A percentile compares a stretch with the other conserved stretches of the same genome.
These are phyloP conservation scores for Rhodocollybia butyracea DNA, from an alignment of 768 basidiomycete genomes.

Conservation along the genomic window DNA sequence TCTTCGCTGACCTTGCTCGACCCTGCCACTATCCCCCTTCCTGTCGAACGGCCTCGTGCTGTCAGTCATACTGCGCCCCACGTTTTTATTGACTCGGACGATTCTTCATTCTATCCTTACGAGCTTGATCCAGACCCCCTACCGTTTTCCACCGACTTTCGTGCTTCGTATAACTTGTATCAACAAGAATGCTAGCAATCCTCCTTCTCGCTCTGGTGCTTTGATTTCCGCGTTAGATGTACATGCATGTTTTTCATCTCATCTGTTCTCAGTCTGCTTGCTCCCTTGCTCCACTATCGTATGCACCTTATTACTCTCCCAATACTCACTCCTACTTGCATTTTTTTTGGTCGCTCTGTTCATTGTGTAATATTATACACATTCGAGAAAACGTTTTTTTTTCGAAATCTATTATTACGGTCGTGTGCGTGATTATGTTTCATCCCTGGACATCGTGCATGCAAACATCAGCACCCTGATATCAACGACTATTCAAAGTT, in stretches of 20 bases:
- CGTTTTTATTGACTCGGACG: conserved; percentile 60
- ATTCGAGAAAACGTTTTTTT: not conserved
- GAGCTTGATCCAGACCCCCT: conserved; percentile 72
- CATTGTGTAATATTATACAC: conserved; percentile 1
- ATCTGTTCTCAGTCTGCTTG: conserved; percentile 23
- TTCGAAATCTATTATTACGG: not conserved
- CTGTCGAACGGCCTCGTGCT: conserved; percentile 46
- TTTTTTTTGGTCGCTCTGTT: not conserved
- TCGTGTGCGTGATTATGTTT: no score
- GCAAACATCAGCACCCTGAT: not conserved
- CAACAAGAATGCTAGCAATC: conserved; percentile 54
- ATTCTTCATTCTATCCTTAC: conserved; percentile 60
- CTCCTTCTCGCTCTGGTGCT: not conserved
- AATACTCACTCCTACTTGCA: conserved; percentile 7
- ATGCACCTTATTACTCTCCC: conserved; percentile 21
- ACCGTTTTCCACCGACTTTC: conserved; percentile 58
- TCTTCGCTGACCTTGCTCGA: conserved; percentile 52
- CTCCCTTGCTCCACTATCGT: conserved; percentile 14
- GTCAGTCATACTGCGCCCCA: conserved; percentile 45
- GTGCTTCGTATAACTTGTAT: conserved; percentile 50
- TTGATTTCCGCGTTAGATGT: conserved; percentile 6
- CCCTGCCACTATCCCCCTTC: conserved; percentile 47
- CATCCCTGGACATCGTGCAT: not conserved
- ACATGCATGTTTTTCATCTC: not conserved
- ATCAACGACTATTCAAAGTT: no score